Evolutionary conservation across 2,329 filamentous ascomycete genomes (phyloP).

Genomic region (Aspergillus fumigatiaffinis): DNA sequence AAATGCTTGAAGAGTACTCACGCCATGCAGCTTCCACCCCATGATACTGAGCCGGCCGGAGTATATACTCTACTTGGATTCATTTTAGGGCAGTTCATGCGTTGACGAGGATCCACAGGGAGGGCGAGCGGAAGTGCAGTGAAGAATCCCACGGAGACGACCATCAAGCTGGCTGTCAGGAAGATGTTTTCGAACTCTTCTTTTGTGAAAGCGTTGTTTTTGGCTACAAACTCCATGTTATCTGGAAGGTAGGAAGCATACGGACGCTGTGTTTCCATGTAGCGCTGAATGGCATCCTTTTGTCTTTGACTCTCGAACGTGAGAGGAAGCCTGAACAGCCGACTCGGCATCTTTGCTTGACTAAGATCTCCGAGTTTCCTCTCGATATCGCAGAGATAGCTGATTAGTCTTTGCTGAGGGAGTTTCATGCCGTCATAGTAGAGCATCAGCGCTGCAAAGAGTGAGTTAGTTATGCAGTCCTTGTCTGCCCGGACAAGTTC

Average conservation of each 20-base stretch:
- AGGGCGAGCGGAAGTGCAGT: constrained; percentile 51
- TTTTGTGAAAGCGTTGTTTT: constrained; percentile 50
- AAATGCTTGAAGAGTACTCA: constrained; percentile 8
- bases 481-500: not conserved
- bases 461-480: not conserved
- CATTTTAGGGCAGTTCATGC: constrained; percentile 53
- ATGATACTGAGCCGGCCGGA: constrained; percentile 53
- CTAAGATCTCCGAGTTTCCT: constrained; percentile 38
- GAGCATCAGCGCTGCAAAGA: constrained; percentile 38
- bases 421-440: constrained; percentile 45
- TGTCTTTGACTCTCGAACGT: constrained; percentile 38
- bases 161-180: constrained; percentile 48
- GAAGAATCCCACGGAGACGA: constrained; percentile 55
- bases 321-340: constrained; percentile 45
- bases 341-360: constrained; percentile 39
- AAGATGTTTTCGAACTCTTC: constrained; percentile 51
- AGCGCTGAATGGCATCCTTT: constrained; percentile 54
- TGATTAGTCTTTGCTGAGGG: constrained; percentile 35
- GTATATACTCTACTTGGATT: constrained; percentile 56
- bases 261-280: constrained; percentile 58
- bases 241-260: constrained; percentile 61
- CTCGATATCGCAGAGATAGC: constrained; percentile 36
- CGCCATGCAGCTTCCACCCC: constrained; percentile 53
- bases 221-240: constrained; percentile 56
- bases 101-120: constrained; percentile 52